These are phyloP conservation scores for Pichia sp. DNA, from an alignment of 1,139 yeast genomes.

Conservation along the genomic window DNA sequence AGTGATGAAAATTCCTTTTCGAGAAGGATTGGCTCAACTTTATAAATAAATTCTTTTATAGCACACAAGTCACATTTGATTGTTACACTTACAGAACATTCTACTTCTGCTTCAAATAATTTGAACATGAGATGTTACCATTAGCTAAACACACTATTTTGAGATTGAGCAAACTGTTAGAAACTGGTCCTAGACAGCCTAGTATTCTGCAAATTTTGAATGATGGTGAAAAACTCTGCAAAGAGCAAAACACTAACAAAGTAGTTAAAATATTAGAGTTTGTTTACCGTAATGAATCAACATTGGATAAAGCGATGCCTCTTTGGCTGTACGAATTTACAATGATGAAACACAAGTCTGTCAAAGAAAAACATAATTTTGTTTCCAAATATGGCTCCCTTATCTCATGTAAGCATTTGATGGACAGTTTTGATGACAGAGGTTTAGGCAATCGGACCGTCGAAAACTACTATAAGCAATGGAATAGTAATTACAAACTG, in stretches of 20 bases:
- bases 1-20: no score
- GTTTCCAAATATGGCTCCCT: not conserved
- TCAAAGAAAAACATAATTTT: not conserved
- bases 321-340: not conserved
- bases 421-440: not conserved
- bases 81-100: no score
- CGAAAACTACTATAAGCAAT: not conserved
- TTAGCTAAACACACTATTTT: not conserved
- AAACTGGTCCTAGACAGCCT: not conserved
- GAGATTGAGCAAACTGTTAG: not conserved
- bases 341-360: not conserved
- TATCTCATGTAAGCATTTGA: not conserved
- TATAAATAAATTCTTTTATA: no score
- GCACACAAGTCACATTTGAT: no score
- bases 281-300: not conserved
- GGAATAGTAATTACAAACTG: not conserved
- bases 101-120: no score
- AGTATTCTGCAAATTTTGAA: not conserved
- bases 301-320: not conserved
- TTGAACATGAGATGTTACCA: not conserved
- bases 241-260: slow-evolving; percentile 6
- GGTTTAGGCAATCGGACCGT: not conserved
- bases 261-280: slow-evolving; percentile 2
- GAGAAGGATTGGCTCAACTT: no score
- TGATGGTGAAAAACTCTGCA: not conserved